Percentiles rank a stretch among this genome's conserved stretches.
Evolutionary conservation across 2,329 filamentous ascomycete genomes (phyloP).

Genomic region (Pyrenophora graminea): DNA sequence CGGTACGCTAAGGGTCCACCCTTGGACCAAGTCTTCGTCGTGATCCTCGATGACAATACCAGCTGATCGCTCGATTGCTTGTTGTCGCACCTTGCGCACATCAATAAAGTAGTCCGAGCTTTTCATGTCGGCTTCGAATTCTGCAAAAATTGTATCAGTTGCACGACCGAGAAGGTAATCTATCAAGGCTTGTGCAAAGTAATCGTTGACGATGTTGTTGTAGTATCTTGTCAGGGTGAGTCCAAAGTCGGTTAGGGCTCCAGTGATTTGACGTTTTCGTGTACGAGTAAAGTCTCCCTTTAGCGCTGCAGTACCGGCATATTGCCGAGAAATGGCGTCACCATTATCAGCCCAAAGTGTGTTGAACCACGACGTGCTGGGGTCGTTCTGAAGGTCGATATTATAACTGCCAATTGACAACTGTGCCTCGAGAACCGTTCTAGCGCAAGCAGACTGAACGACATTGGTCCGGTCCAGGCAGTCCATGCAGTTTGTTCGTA

Average conservation of each 20-base stretch:
- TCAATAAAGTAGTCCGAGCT: conserved; percentile 89
- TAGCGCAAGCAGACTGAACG: conserved; percentile 87
- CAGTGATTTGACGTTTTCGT: conserved; percentile 84
- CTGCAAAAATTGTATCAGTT: conserved; percentile 81
- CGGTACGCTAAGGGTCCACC: conserved; percentile 86
- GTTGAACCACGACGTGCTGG: conserved; percentile 91
- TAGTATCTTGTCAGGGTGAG: conserved; percentile 80
- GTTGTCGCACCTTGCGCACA: conserved; percentile 78
- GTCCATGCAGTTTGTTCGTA: conserved; percentile 99
- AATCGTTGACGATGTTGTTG: conserved; percentile 94
- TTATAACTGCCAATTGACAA: conserved; percentile 75
- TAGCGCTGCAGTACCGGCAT: conserved; percentile 91
- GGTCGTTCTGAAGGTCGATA: conserved; percentile 74
- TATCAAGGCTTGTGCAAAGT: conserved; percentile 92
- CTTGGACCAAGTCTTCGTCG: conserved; percentile 84
- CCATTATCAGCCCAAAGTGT: conserved; percentile 97
- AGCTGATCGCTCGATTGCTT: conserved; percentile 86
- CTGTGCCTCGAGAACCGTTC: conserved; percentile 79
- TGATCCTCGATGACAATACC: conserved; percentile 76
- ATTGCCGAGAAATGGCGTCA: conserved; percentile 92
- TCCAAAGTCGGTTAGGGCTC: conserved; percentile 87
- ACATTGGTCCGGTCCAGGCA: conserved; percentile 96
- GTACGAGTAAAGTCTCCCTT: conserved; percentile 97
- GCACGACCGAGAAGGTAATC: conserved; percentile 93
- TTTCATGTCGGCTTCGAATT: conserved; percentile 94